Percentiles rank a stretch among this genome's conserved stretches.
These are phyloP conservation scores for Aspergillus fijiensis DNA, from an alignment of 2,329 filamentous ascomycete genomes.

Conservation along the genomic window DNA sequence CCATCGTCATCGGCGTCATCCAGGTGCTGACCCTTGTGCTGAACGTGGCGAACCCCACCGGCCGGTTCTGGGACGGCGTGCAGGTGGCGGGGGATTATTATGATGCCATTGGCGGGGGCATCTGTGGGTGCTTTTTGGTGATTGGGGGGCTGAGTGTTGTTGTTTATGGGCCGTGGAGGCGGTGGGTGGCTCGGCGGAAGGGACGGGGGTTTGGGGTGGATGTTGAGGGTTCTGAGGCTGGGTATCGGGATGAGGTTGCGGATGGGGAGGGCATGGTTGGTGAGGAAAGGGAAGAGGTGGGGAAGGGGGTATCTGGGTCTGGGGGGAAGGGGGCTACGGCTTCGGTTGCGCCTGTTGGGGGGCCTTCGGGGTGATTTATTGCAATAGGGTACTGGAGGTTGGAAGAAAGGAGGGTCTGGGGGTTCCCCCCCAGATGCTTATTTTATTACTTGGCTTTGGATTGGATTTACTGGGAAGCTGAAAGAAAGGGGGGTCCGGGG, in stretches of 20 bases:
- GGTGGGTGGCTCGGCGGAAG: constrained; percentile 50
- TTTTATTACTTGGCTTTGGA: no score
- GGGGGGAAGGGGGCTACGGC: constrained; percentile 6
- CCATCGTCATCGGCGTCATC: constrained; percentile 79
- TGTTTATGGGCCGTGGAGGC: constrained; percentile 77
- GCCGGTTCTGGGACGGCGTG: constrained; percentile 89
- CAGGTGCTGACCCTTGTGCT: constrained; percentile 78
- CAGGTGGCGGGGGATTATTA: constrained; percentile 74
- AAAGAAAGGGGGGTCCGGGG: no score
- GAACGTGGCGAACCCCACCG: constrained; percentile 71
- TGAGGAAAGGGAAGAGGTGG: no score
- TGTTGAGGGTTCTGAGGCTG: constrained; percentile 21
- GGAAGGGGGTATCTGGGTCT: not conserved
- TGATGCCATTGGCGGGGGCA: constrained; percentile 80
- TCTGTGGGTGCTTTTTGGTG: constrained; percentile 80
- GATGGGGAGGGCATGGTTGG: not conserved
- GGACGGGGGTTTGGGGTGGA: constrained; percentile 18
- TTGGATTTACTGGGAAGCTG: no score
- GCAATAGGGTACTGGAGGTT: no score
- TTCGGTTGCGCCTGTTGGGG: constrained; percentile 1
- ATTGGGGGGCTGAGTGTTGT: constrained; percentile 72
- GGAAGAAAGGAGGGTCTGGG: no score
- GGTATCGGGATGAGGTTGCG: constrained; percentile 21
- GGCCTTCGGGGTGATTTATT: not conserved
- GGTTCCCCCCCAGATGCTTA: no score